Evolutionary conservation across 257 asterid genomes (phyloP), one percentile per base, ranked within the genome.

Genomic region (Lycium ferocissimum): DNA sequence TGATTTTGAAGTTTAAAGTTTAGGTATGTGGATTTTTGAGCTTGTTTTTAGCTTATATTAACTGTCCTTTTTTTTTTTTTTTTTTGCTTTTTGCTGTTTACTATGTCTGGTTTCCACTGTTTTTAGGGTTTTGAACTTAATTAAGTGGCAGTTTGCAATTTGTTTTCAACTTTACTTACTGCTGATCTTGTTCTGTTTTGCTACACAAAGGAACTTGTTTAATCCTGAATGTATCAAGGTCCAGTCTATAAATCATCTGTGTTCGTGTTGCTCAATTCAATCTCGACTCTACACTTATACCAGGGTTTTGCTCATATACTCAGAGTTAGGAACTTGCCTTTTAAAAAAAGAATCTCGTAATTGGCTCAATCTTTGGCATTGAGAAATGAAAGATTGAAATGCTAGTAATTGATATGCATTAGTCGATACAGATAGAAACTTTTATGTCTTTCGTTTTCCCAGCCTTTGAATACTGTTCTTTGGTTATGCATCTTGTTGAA

Each of bases 51-150:
- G 85, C 75, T 88, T 76, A 18, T 86, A 8, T 79, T 0, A 58
- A 38, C 72, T 79, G 13, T 87, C 87, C 26, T 76, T 26, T 26
- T 26, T 26, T 26, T 26, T 26, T 26, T 26, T 26, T 26, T 26
- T 26, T 51, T n/a, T 37, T 49, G 45, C 84, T 82, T 45, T 35
- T 80, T 33, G 3, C 11, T 59, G 11, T 59, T 76, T 45, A 49
- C 72, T 79, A 3, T 62, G 13, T 83, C 20, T 56, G 86, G 54
- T 80, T 83, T 49, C 72, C 7, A 17, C 54, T 7, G 58, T 26
- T n/a, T 71, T 83, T 90, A 88, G 92, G 94, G 92, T 90, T 93
- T 89, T 84, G n/a, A 73, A 58, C 80, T 82, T 85, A 69, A 69
- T 90, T 85, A 12, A 79, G 78, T 83, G 88, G 7, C 79, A 10